Evolutionary conservation across 306 rosid species (phyloP).

Genomic region (Alnus glutinosa): DNA sequence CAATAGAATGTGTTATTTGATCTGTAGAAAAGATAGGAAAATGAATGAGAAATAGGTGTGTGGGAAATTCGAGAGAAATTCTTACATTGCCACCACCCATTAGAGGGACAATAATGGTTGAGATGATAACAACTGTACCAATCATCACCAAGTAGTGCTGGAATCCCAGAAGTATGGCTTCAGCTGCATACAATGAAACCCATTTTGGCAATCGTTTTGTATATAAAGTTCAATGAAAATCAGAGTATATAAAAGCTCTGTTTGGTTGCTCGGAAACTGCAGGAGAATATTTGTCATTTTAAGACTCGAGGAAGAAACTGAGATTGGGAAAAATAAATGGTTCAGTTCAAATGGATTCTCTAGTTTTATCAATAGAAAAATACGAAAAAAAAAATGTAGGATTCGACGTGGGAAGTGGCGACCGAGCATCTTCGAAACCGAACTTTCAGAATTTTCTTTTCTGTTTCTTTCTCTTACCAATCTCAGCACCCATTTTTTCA

Average conservation of each 20-base stretch:
- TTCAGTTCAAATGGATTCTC: neutral
- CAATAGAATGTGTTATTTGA: neutral
- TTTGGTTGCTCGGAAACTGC: neutral
- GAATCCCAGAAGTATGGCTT: slow-evolving; percentile 66
- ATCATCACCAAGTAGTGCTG: slow-evolving; percentile 81
- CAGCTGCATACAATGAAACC: slow-evolving; percentile 45
- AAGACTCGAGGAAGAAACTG: neutral
- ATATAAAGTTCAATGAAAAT: neutral
- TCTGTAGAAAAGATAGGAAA: slow-evolving; percentile 8
- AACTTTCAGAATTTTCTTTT: neutral
- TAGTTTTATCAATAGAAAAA: neutral
- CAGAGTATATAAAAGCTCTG: neutral
- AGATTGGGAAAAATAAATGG: neutral
- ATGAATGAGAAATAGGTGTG: neutral
- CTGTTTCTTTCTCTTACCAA: neutral
- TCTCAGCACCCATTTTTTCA: neutral
- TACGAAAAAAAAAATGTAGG: neutral
- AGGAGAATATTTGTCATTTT: neutral
- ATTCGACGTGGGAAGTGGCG: neutral
- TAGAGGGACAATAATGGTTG: slow-evolving; percentile 61
- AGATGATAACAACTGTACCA: slow-evolving; percentile 63
- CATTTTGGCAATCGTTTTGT: neutral
- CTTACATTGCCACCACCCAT: slow-evolving; percentile 96
- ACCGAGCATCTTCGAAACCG: neutral
- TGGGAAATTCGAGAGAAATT: neutral